Evolutionary conservation across 1,284 basidiomycete genomes (phyloP).

Genomic region (Ceratobasidium sp.): DNA sequence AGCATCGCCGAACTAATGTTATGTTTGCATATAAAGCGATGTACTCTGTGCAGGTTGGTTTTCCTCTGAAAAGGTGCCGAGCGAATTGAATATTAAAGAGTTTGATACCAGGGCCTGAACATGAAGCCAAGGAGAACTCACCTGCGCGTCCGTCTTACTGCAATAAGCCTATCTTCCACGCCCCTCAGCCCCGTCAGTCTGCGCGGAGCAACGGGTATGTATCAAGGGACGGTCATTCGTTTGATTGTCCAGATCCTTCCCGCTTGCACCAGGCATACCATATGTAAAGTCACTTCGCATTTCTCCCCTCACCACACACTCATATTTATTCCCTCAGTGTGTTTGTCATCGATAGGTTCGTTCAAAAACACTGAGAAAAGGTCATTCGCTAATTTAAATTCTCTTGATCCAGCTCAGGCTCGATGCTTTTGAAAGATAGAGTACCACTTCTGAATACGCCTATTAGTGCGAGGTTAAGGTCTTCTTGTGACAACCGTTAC

Average conservation of each 20-base stretch:
- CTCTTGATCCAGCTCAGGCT: constrained; percentile 60
- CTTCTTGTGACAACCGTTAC: constrained; percentile 61
- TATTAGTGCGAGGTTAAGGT: constrained; percentile 57
- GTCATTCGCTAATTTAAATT: neutral
- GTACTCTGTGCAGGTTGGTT: constrained; percentile 63
- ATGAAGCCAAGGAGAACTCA: constrained; percentile 57
- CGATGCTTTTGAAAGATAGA: constrained; percentile 61
- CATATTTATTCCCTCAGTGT: constrained; percentile 56
- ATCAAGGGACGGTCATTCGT: constrained; percentile 67
- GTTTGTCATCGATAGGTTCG: constrained; percentile 61
- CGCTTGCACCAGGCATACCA: constrained; percentile 65
- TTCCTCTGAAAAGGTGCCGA: neutral
- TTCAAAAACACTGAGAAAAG: constrained; percentile 52
- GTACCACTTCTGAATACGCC: constrained; percentile 62
- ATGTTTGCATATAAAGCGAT: constrained; percentile 57
- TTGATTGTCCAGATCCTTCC: constrained; percentile 66
- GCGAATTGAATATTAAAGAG: neutral
- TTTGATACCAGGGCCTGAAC: constrained; percentile 61
- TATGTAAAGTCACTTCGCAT: constrained; percentile 55
- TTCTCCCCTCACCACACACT: neutral
- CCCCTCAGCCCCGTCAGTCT: constrained; percentile 53
- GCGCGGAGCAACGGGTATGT: constrained; percentile 60
- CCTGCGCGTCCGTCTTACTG: constrained; percentile 67
- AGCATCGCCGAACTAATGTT: neutral
- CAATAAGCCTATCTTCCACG: constrained; percentile 65